A percentile compares a stretch with the other conserved stretches of the same genome.
phyloP scores from a whole-genome alignment of 192 early-diverging fungal genomes.

The Podila clonocystis region DNA sequence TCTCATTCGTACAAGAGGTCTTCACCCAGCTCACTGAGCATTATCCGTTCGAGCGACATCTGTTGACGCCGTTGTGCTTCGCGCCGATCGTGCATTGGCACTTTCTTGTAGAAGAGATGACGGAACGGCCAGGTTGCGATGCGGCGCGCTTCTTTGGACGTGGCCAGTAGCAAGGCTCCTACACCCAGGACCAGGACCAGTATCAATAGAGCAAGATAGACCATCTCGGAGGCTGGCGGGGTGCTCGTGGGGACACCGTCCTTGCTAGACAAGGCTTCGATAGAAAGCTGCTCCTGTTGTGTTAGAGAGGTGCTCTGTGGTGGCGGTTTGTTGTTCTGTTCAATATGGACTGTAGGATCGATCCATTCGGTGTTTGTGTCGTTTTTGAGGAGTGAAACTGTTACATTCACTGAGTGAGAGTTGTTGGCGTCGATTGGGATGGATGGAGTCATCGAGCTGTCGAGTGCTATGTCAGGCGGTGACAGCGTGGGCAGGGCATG shows the following conservation, averaged over 20 bases:
- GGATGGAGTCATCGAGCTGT: neutral
- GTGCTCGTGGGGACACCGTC: neutral
- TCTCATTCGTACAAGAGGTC: constrained; percentile 24
- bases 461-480: neutral
- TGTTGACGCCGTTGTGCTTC: neutral
- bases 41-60: constrained; percentile 19
- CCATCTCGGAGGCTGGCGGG: constrained; percentile 3
- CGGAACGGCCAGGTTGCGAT: constrained; percentile 13
- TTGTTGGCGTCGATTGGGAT: neutral
- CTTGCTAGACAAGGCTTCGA: neutral
- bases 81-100: constrained; percentile 1
- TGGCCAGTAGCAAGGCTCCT: neutral
- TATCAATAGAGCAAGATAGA: constrained; percentile 19
- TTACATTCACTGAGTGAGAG: constrained; percentile 12
- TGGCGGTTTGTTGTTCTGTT: neutral
- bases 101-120: constrained; percentile 19
- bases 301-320: neutral
- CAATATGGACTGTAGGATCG: neutral
- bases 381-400: neutral
- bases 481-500: neutral
- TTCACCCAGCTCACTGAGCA: constrained; percentile 35
- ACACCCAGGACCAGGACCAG: constrained; percentile 8
- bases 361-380: neutral
- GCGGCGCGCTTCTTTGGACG: constrained; percentile 16
- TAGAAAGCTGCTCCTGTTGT: neutral